phyloP scores from a whole-genome alignment of 2,329 filamentous ascomycete species.

The Penicillium brevicompactum region DNA sequence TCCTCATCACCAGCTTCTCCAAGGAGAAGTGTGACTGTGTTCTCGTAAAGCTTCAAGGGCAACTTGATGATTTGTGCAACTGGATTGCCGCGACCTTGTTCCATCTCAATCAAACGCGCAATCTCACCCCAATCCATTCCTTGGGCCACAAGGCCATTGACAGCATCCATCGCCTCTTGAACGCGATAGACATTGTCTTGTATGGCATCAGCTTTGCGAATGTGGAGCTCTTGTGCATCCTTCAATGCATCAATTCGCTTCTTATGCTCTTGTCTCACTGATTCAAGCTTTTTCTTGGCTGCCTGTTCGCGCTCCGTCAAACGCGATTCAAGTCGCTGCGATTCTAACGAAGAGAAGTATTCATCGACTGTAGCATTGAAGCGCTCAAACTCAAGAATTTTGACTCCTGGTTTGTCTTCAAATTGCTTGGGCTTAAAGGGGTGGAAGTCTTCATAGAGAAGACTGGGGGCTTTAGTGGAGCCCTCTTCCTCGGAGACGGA shows the following conservation, averaged over 20 bases:
- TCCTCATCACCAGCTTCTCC: slow-evolving; percentile 68
- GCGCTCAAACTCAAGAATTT: slow-evolving; percentile 74
- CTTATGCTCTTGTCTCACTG: slow-evolving; percentile 79
- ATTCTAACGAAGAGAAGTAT: slow-evolving; percentile 95
- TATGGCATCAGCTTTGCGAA: slow-evolving; percentile 86
- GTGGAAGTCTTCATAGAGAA: slow-evolving; percentile 93
- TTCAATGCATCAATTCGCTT: slow-evolving; percentile 84
- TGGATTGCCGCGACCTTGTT: slow-evolving; percentile 77
- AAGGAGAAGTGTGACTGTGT: slow-evolving; percentile 78
- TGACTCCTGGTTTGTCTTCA: slow-evolving; percentile 63
- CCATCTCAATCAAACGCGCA: slow-evolving; percentile 80
- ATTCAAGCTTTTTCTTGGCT: slow-evolving; percentile 81
- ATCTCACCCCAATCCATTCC: slow-evolving; percentile 99
- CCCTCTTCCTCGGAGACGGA: slow-evolving; percentile 44
- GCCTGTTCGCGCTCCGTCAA: slow-evolving; percentile 78
- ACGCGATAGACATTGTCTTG: slow-evolving; percentile 88
- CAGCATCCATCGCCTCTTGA: slow-evolving; percentile 87
- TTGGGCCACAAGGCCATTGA: slow-evolving; percentile 87
- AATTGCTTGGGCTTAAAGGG: slow-evolving; percentile 86
- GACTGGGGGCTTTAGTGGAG: slow-evolving; percentile 32
- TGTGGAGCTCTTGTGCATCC: slow-evolving; percentile 76
- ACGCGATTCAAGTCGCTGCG: slow-evolving; percentile 83
- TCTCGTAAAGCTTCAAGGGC: slow-evolving; percentile 87
- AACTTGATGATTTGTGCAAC: slow-evolving; percentile 86
- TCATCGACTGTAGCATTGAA: slow-evolving; percentile 96